Evolutionary conservation across 1,284 basidiomycete species (phyloP), one percentile per base, ranked within the genome.

Genomic region (Moesziomyces aphidis): DNA sequence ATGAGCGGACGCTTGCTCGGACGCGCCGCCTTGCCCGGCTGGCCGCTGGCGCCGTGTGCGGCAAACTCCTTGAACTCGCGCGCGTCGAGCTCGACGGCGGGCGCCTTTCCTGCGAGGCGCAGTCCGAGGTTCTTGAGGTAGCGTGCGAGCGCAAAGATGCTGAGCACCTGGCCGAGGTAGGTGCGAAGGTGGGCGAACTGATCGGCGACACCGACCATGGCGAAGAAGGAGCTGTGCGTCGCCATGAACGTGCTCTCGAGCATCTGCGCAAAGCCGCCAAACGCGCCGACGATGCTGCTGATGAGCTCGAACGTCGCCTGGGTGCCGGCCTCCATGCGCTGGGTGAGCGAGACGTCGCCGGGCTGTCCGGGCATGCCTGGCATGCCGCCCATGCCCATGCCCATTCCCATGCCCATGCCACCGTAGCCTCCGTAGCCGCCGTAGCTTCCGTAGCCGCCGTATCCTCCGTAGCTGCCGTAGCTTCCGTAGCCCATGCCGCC

Each of bases 171-270:
- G 39, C 95, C 95, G 15, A 99, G 89, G 28, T 95, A 95, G 77
- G 95, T 93, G 55, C 95, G 90, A 48, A 98, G 89, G 77, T 93
- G 91, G 9, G 91, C 91, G 81, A 99, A 92, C 85, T 99, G 97
- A 83, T 99, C 96, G 44, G 95, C 90, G 28, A 99, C 95, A 68
- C 95, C 94, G 59, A 98, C 94, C 93, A 99, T 97, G 66, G 96
- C 96, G 85, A 98, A 99, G 87, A 99, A 99, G 47, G 91, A 92
- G 5, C 93, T 95, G 86, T 99, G 97, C 0, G 97, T 99, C 4
- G 97, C 97, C 92, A 98, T 94, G 86, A 97, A 99, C 4, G 97
- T 99, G 46, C 90, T 92, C 85, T 99, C 96, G 78, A 99, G 90
- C 90, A 99, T 96, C 85, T 99, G 97, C 0, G 97, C 93, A 67